Conservation (phyloP, 2,329 filamentous ascomycete species). For the Chaetomiaceae sp. region DNA sequence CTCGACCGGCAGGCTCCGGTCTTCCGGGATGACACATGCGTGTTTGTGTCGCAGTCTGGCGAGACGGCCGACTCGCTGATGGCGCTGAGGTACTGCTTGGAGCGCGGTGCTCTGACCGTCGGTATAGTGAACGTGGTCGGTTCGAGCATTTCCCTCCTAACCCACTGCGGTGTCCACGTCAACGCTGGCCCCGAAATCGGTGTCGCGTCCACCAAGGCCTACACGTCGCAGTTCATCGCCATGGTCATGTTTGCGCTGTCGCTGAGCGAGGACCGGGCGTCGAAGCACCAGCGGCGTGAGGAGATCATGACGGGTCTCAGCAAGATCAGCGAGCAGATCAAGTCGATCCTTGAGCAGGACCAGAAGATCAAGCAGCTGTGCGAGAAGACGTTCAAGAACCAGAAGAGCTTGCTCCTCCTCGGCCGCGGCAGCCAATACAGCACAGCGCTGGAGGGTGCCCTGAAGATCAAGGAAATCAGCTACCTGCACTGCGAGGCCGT, state of each 20-base stretch:
- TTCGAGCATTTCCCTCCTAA: conserved; percentile 96
- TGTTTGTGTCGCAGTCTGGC: conserved; percentile 97
- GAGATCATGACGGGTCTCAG: conserved; percentile 94
- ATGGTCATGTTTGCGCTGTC: conserved; percentile 99
- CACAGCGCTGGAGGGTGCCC: conserved; percentile 90
- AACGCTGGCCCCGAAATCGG: conserved; percentile 98
- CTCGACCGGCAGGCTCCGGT: conserved; percentile 93
- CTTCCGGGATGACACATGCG: conserved; percentile 98
- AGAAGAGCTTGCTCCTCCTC: conserved; percentile 90
- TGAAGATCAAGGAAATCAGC: conserved; percentile 99
- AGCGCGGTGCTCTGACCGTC: conserved; percentile 93
- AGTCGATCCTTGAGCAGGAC: conserved; percentile 84
- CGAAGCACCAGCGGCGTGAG: conserved; percentile 84
- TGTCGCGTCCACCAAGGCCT: conserved; percentile 98
- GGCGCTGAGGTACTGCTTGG: conserved; percentile 95
- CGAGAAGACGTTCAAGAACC: conserved; percentile 87
- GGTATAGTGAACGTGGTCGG: conserved; percentile 98
- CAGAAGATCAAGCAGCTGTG: conserved; percentile 93
- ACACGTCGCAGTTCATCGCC: conserved; percentile 98
- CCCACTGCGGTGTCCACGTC: conserved; percentile 99
- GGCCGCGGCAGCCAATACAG: conserved; percentile 96
- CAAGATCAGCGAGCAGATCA: conserved; percentile 87
- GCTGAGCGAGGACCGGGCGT: conserved; percentile 91
- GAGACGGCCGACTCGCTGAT: conserved; percentile 97
- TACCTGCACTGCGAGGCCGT: conserved; percentile 99